phyloP scores from a whole-genome alignment of 2,329 filamentous ascomycete genomes.

The Clonostachys sp. region DNA sequence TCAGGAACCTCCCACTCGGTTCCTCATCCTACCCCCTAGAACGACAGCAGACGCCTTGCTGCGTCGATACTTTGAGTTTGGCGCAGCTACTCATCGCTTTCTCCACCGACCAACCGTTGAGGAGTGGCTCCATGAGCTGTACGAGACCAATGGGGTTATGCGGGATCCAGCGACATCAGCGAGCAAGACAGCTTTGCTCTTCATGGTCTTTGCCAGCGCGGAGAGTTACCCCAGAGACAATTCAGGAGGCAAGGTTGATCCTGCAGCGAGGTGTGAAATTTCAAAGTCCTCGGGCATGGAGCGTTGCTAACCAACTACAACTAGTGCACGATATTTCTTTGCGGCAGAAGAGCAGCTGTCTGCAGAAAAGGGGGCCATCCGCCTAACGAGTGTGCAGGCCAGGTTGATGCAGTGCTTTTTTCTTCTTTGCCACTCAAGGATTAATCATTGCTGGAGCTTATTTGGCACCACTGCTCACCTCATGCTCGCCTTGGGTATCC shows the following conservation, averaged over 20 bases:
- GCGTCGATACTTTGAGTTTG: conserved; percentile 48
- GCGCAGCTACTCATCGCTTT: conserved; percentile 49
- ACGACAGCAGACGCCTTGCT: conserved; percentile 26
- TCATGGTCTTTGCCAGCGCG: conserved; percentile 46
- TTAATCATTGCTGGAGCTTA: conserved; percentile 41
- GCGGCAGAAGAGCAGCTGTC: conserved; percentile 29
- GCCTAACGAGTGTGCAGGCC: conserved; percentile 33
- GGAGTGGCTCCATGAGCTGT: conserved; percentile 34
- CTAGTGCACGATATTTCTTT: conserved; percentile 21
- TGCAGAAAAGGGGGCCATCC: conserved; percentile 28
- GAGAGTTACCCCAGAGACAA: conserved; percentile 27
- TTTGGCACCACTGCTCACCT: conserved; percentile 36
- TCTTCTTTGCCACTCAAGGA: conserved; percentile 34
- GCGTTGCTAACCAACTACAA: neutral
- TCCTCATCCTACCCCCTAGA: conserved; percentile 29
- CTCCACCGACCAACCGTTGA: conserved; percentile 44
- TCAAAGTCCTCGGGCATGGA: neutral
- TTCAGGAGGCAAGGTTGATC: conserved; percentile 8
- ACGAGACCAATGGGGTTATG: conserved; percentile 18
- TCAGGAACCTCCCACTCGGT: conserved; percentile 21
- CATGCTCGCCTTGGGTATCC: conserved; percentile 31
- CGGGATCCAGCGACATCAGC: conserved; percentile 7
- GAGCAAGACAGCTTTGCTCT: conserved; percentile 32
- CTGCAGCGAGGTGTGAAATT: conserved; percentile 5
- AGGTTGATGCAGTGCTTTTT: conserved; percentile 35